Percentiles rank a stretch among this genome's conserved stretches.
These are phyloP conservation scores for Trichoderma gracile DNA, from an alignment of 2,329 filamentous ascomycete species.

Conservation along the genomic window DNA sequence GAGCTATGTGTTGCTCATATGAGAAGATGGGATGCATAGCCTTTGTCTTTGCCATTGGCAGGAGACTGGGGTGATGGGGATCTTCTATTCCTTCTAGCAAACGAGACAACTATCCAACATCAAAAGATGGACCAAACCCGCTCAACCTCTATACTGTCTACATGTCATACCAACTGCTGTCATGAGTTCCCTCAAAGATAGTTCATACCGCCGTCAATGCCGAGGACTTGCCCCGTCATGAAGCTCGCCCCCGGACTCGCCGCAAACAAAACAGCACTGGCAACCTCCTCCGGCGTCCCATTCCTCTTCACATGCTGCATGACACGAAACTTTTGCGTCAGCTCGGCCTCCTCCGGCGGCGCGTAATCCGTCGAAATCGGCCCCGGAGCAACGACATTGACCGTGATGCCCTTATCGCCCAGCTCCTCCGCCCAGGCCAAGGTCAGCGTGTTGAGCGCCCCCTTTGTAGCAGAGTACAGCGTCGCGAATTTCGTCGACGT, in stretches of 20 bases:
- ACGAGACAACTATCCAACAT: no score
- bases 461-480: conserved; percentile 58
- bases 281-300: conserved; percentile 29
- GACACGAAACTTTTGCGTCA: conserved; percentile 44
- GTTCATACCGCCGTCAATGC: conserved; percentile 29
- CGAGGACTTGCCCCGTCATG: conserved; percentile 29
- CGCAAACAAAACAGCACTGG: conserved; percentile 28
- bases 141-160: no score
- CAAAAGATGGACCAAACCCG: no score
- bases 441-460: conserved; percentile 60
- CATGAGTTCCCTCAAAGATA: not conserved
- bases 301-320: conserved; percentile 28
- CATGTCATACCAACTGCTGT: fast-evolving
- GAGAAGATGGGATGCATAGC: no score
- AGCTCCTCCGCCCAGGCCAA: conserved; percentile 58
- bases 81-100: no score
- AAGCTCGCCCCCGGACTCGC: conserved; percentile 28
- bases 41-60: no score
- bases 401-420: conserved; percentile 50
- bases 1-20: no score
- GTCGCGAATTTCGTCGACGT: conserved; percentile 46
- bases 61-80: no score
- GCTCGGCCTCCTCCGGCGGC: conserved; percentile 43
- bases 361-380: conserved; percentile 57
- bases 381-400: conserved; percentile 44